Evolutionary conservation across 2,329 filamentous ascomycete species (phyloP).

Genomic region (Xylariaceae sp.): DNA sequence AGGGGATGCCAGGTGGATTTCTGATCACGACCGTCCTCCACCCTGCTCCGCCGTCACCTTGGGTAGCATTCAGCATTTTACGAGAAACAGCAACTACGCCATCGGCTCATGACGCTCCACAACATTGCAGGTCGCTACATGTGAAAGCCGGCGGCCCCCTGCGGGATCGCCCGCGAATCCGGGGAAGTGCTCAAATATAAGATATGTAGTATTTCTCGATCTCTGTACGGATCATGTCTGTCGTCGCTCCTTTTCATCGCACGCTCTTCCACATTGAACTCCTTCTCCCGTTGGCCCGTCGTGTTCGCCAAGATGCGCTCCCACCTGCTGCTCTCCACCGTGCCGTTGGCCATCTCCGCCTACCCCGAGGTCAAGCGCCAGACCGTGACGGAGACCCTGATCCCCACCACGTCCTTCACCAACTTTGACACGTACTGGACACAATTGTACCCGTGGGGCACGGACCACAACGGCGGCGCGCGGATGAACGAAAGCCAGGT

Average conservation of each 20-base stretch:
- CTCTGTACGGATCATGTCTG: too few relatives aligned
- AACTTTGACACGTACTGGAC: conserved; percentile 8
- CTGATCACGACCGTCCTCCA: too few relatives aligned
- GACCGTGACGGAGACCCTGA: conserved; percentile 2
- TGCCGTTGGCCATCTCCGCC: conserved; percentile 1
- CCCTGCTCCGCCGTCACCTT: too few relatives aligned
- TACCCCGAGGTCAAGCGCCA: conserved; percentile 2
- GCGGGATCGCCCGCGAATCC: background rate
- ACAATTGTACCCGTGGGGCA: conserved; percentile 8
- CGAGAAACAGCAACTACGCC: too few relatives aligned
- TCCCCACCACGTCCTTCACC: conserved; percentile 7
- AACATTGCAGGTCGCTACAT: too few relatives aligned
- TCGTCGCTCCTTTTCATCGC: too few relatives aligned
- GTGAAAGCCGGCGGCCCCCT: background rate
- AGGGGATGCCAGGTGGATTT: too few relatives aligned
- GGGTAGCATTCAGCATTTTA: too few relatives aligned
- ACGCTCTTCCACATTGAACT: too few relatives aligned
- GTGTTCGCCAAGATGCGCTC: conserved; percentile 1
- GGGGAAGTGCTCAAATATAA: background rate
- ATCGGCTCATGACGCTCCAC: too few relatives aligned
- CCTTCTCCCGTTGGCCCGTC: too few relatives aligned
- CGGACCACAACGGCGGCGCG: conserved; percentile 9
- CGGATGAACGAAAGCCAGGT: conserved; percentile 6
- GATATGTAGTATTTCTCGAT: background rate
- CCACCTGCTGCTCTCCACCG: background rate